These are phyloP conservation scores for Trichoderma pleuroti DNA, from an alignment of 2,329 filamentous ascomycete genomes.

Conservation along the genomic window DNA sequence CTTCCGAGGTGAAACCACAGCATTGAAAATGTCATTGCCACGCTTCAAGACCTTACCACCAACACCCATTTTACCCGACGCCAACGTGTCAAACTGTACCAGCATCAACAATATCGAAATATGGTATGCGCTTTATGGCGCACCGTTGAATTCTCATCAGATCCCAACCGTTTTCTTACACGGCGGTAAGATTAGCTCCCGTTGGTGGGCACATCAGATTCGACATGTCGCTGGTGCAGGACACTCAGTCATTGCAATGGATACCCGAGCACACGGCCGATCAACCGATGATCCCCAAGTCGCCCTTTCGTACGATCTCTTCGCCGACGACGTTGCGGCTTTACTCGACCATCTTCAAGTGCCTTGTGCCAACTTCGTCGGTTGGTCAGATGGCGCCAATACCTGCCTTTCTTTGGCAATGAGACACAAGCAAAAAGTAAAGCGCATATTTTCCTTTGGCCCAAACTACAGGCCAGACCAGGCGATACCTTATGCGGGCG, in stretches of 20 bases:
- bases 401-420: background rate
- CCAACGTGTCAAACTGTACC: background rate
- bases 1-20: background rate
- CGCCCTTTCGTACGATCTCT: background rate
- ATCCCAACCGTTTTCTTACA: background rate
- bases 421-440: background rate
- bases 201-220: background rate
- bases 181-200: background rate
- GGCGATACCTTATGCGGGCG: background rate
- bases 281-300: background rate
- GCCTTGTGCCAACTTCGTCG: background rate
- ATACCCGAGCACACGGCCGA: background rate
- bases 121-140: background rate
- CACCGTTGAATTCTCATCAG: background rate
- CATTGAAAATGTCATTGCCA: background rate
- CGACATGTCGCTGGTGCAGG: background rate
- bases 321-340: background rate
- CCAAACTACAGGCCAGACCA: background rate
- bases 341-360: background rate
- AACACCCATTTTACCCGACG: background rate
- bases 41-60: background rate
- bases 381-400: background rate
- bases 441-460: background rate
- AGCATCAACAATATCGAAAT: background rate
- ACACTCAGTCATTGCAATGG: background rate